Base-by-base conservation (phyloP, 2,329 filamentous ascomycete genomes). In the Diatrype stigma region DNA sequence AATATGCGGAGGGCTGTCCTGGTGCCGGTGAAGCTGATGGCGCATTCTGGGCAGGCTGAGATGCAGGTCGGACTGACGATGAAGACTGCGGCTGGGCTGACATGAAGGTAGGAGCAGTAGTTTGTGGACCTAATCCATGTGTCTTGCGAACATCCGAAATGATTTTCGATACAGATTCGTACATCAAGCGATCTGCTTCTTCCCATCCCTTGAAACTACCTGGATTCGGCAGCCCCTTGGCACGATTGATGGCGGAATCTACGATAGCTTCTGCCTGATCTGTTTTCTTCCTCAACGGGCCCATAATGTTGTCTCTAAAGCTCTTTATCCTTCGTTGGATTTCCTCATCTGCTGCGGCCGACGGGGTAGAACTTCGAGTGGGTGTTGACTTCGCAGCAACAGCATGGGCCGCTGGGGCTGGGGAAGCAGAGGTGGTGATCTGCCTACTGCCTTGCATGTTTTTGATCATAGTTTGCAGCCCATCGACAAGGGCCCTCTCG, bases 231-330 rank as follows among this genome's bases (percentile, higher is more conserved):
- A 67, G 51, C 21, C 65, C 64, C 49, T 61, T 62, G 32, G 65
- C 65, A 46, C 62, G 64, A 26, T 61, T 66, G 40, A 68, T 65
- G 6, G 65, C 65, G 16, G 63, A 60, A 34, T 68, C 65, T 6
- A 68, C 60, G 32, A 68, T 63, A 37, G 55, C 57, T 28, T 66
- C 64, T 22, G 65, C 65, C 22, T 63, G 60, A 16, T 64, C 60
- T 3, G 62, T 67, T 46, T 62, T 66, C 32, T 56, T 61, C 49
- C 51, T 62, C 7, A 68, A 59, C 32, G 63, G 58, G 14, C 55
- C 51, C 47, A 67, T 53, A 58, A 68, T 67, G n/a, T 54, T 66
- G 8, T 64, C 57, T 6, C 63, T 58, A 44, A 68, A 67, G 21
- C 56, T 57, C 45, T 52, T 61, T 1, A 68, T 56, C 45, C 62